A percentile compares a stretch with the other conserved stretches of the same genome.
Conservation (phyloP, 164 flowering plant species). For the Taxillus chinensis region DNA sequence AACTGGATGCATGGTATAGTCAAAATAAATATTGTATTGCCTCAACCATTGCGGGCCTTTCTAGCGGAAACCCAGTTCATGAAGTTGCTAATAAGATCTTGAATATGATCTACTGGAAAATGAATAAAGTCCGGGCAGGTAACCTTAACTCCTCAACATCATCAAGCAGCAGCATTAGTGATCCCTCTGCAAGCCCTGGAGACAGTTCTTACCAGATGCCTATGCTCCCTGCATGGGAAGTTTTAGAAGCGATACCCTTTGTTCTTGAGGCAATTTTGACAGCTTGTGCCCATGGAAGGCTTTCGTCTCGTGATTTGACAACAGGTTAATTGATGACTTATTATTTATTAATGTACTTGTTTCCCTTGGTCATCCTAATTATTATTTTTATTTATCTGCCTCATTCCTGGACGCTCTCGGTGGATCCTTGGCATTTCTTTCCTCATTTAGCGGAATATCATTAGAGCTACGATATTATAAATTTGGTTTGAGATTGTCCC, state of each 20-base stretch:
- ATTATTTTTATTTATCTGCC: not conserved
- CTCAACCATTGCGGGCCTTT: constrained; percentile 64
- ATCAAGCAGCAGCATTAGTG: constrained; percentile 44
- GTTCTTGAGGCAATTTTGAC: constrained; percentile 79
- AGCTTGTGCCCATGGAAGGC: constrained; percentile 79
- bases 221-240: constrained; percentile 83
- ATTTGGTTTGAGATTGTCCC: no score
- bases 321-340: constrained; percentile 47
- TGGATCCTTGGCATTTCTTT: no score
- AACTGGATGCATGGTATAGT: constrained; percentile 71
- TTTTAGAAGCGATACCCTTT: constrained; percentile 78
- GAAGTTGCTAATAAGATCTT: constrained; percentile 64
- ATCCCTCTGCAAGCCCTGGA: constrained; percentile 36
- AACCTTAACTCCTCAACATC: constrained; percentile 32
- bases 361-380: not conserved
- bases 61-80: constrained; percentile 60
- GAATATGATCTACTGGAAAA: constrained; percentile 64
- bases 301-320: constrained; percentile 77
- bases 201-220: constrained; percentile 55
- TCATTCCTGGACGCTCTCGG: no score
- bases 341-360: not conserved
- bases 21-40: constrained; percentile 78
- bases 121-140: constrained; percentile 32
- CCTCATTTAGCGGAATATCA: no score
- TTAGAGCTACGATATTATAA: no score